Conservation (phyloP, 768 basidiomycete genomes). For the Dentipellis sp. region DNA sequence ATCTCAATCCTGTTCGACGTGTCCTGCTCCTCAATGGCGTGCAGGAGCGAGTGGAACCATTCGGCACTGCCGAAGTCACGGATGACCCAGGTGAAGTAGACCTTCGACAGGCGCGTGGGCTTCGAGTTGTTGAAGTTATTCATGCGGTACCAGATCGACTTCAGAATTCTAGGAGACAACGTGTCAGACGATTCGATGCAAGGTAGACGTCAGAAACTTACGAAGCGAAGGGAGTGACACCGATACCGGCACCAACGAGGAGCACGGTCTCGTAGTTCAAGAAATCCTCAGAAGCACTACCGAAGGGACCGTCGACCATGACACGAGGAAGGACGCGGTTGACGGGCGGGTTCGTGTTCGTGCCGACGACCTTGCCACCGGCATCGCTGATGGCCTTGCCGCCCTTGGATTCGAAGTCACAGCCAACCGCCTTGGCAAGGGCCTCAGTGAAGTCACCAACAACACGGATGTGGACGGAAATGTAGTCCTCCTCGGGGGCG, state of each 20-base stretch:
- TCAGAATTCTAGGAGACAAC: constrained; percentile 50
- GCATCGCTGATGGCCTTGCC: constrained; percentile 33
- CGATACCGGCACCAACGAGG: constrained; percentile 91
- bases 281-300: constrained; percentile 86
- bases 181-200: neutral
- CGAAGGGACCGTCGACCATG: constrained; percentile 97
- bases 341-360: constrained; percentile 45
- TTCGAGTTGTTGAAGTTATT: constrained; percentile 72
- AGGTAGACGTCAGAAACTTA: constrained; percentile 30
- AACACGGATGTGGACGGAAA: constrained; percentile 87
- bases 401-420: constrained; percentile 58
- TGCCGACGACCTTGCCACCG: constrained; percentile 55
- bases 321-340: constrained; percentile 77
- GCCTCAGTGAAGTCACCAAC: constrained; percentile 89
- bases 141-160: constrained; percentile 95
- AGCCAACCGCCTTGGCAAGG: constrained; percentile 74
- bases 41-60: constrained; percentile 91
- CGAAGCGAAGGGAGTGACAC: constrained; percentile 95
- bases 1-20: constrained; percentile 81
- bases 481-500: constrained; percentile 92
- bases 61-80: constrained; percentile 84
- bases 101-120: constrained; percentile 80
- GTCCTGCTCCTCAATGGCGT: constrained; percentile 92
- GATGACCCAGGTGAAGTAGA: constrained; percentile 94
- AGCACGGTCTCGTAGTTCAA: constrained; percentile 83